Conservation (phyloP, 108 stramenopile species). For the Pelagomonas calceolata region DNA sequence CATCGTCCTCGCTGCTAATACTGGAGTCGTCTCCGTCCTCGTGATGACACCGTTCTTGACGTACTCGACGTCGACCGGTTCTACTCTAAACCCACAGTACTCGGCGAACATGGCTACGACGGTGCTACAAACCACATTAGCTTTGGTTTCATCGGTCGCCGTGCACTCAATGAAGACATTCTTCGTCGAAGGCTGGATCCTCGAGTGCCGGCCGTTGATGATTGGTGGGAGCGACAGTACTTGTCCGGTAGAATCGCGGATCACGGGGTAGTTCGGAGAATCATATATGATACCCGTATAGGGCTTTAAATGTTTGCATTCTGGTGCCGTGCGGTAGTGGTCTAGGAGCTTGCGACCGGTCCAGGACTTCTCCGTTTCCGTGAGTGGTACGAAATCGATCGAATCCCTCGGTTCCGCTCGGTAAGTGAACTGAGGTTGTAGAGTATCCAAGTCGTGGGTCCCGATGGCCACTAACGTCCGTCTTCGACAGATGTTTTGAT, state of each 20-base stretch:
- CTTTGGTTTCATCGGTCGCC: conserved; percentile 95
- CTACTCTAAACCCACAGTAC: conserved; percentile 77
- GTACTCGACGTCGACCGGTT: conserved; percentile 86
- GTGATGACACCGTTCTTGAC: conserved; percentile 33
- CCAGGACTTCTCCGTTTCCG: conserved; percentile 57
- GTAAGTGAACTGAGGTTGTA: conserved; percentile 81
- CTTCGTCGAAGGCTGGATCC: conserved; percentile 78
- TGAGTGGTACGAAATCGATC: conserved; percentile 88
- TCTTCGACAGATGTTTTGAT: conserved; percentile 93
- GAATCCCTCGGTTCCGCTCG: conserved; percentile 67
- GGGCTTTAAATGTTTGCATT: conserved; percentile 90
- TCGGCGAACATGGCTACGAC: conserved; percentile 94
- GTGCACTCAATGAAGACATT: conserved; percentile 99
- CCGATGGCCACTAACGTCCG: conserved; percentile 96
- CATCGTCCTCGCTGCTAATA: conserved; percentile 6
- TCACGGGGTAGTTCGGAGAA: conserved; percentile 82
- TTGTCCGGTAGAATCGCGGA: conserved; percentile 61
- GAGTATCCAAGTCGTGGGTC: conserved; percentile 89
- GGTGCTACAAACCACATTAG: conserved; percentile 96
- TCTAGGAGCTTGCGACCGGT: conserved; percentile 52
- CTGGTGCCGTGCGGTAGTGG: conserved; percentile 74
- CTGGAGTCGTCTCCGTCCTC: neutral
- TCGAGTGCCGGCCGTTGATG: conserved; percentile 85
- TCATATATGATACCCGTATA: conserved; percentile 90
- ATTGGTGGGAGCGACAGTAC: conserved; percentile 94